phyloP scores from a whole-genome alignment of 129 eudicot genomes.

The Ambrosia trifida region DNA sequence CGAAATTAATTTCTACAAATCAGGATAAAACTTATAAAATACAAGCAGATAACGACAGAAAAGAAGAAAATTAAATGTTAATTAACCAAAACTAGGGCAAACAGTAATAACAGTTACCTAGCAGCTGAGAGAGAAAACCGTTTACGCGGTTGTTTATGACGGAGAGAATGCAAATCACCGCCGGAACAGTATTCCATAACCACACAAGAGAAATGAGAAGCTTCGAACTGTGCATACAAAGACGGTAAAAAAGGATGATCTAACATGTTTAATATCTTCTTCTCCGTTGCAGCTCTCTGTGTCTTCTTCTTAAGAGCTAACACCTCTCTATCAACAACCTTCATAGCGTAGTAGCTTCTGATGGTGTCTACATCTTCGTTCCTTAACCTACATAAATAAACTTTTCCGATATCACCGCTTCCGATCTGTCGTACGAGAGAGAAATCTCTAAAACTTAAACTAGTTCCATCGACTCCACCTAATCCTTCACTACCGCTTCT shows the following conservation, averaged over 20 bases:
- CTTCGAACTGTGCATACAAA: constrained; percentile 79
- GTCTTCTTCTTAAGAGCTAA: constrained; percentile 69
- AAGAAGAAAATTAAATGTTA: constrained; percentile 10
- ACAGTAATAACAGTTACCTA: constrained; percentile 46
- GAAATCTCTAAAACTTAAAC: constrained; percentile 69
- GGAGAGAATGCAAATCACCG: constrained; percentile 87
- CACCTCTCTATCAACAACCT: constrained; percentile 75
- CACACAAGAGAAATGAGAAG: constrained; percentile 77
- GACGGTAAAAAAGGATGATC: constrained; percentile 91
- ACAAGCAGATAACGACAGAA: constrained; percentile 31
- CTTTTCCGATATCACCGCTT: constrained; percentile 85
- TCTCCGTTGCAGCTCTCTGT: constrained; percentile 77
- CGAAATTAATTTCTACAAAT: constrained; percentile 4
- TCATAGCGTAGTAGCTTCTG: constrained; percentile 68
- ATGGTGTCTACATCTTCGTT: constrained; percentile 33
- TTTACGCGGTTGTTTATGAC: constrained; percentile 71
- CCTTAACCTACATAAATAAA: constrained; percentile 67
- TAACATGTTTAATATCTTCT: constrained; percentile 70
- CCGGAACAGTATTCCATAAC: constrained; percentile 92
- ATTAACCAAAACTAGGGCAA: neutral
- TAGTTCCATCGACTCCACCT: constrained; percentile 28
- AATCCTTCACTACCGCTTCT: constrained; percentile 27
- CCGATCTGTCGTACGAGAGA: constrained; percentile 80
- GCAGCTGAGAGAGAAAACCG: constrained; percentile 77
- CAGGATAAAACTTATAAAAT: constrained; percentile 14